A percentile compares a stretch with the other conserved stretches of the same genome.
Evolutionary conservation across 129 eudicot species (phyloP).

Genomic region (Flaveria robusta): DNA sequence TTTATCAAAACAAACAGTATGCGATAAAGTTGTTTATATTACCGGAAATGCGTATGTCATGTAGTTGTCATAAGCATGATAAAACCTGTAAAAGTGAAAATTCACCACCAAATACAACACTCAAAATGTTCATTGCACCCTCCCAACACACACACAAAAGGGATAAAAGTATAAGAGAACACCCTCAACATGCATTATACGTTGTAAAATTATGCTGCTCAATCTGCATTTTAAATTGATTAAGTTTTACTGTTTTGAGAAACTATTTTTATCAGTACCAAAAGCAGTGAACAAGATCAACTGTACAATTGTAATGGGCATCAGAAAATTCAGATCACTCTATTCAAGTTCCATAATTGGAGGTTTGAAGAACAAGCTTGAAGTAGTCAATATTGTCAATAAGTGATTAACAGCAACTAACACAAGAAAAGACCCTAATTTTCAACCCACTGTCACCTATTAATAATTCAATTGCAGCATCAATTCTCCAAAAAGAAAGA

Average conservation of each 20-base stretch:
- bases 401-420: too few relatives aligned
- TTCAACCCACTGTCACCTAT: too few relatives aligned
- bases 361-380: too few relatives aligned
- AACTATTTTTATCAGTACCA: neutral
- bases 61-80: conserved; percentile 97
- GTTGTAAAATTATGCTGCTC: neutral
- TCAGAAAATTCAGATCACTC: neutral
- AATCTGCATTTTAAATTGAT: neutral
- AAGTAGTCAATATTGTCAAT: too few relatives aligned
- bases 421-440: too few relatives aligned
- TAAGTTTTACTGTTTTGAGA: neutral
- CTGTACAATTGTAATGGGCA: neutral
- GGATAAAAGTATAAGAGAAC: neutral
- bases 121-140: neutral
- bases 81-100: conserved; percentile 68
- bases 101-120: neutral
- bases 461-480: neutral
- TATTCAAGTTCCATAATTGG: too few relatives aligned
- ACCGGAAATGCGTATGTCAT: conserved; percentile 90
- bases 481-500: neutral
- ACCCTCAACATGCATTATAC: neutral
- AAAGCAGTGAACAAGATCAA: neutral
- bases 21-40: conserved; percentile 21
- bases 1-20: neutral
- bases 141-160: neutral